A percentile compares a stretch with the other conserved stretches of the same genome.
Conservation (phyloP, 2,329 filamentous ascomycete genomes). For the Nothopassalora personata region DNA sequence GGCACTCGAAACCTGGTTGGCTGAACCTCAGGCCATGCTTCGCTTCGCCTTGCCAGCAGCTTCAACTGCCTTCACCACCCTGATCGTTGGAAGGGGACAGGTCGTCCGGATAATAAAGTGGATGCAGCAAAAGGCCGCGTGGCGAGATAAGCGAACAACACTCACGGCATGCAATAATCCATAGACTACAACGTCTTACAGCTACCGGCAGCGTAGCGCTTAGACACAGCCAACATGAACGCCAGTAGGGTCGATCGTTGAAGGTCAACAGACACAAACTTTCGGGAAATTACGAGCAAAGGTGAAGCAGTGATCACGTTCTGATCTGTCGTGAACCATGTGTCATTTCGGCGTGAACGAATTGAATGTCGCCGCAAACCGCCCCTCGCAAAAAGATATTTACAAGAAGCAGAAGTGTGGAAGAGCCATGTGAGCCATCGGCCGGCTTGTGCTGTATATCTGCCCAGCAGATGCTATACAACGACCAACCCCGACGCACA, state of each 20-base stretch:
- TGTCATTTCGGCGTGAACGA: background rate
- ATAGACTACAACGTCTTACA: background rate
- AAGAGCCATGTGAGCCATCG: constrained; percentile 3
- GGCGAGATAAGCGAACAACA: background rate
- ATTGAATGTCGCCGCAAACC: background rate
- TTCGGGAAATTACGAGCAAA: background rate
- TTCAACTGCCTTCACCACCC: background rate
- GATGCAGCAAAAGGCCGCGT: background rate
- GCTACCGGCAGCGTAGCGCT: background rate
- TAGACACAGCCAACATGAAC: background rate
- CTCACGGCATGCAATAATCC: background rate
- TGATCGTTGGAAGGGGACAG: background rate
- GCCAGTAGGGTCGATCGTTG: constrained; percentile 1
- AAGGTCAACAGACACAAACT: background rate
- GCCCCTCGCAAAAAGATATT: constrained; percentile 4
- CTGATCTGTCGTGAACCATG: constrained; percentile 1
- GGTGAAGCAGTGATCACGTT: background rate
- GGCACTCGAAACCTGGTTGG: too few species aligned
- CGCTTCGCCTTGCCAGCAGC: background rate
- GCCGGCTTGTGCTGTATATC: background rate
- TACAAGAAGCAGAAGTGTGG: constrained; percentile 5
- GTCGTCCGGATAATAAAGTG: background rate
- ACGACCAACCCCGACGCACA: background rate
- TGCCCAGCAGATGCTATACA: constrained; percentile 9
- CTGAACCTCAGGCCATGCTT: too few species aligned